Conservation (phyloP, 345 rosid genomes). For the Lumnitzera littorea region DNA sequence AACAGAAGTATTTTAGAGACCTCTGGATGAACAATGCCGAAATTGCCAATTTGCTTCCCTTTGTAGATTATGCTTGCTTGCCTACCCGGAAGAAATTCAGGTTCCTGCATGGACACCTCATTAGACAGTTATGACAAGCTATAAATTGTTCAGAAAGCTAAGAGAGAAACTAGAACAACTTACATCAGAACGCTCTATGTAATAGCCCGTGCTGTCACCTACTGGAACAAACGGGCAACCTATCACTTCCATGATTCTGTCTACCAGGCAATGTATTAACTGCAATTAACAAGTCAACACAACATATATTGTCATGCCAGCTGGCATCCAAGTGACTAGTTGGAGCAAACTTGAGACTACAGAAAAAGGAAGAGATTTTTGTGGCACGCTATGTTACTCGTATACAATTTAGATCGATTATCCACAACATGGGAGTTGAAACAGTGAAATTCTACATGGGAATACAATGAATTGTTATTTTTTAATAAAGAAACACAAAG, state of each 20-base stretch:
- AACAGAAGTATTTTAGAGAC: not conserved
- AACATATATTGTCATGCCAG: not conserved
- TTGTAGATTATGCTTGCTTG: slow-evolving; percentile 79
- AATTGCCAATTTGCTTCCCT: slow-evolving; percentile 61
- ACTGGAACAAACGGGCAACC: slow-evolving; percentile 54
- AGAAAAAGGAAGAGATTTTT: no score
- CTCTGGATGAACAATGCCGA: slow-evolving; percentile 13
- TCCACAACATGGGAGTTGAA: no score
- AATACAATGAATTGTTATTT: no score
- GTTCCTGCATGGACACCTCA: slow-evolving; percentile 39
- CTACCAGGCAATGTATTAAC: slow-evolving; percentile 84
- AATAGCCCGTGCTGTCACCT: slow-evolving; percentile 52
- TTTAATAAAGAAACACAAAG: no score
- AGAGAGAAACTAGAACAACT: slow-evolving; percentile 15
- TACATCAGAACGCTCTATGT: slow-evolving; percentile 56
- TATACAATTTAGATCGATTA: no score
- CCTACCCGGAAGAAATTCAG: slow-evolving; percentile 70
- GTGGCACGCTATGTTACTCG: no score
- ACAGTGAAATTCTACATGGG: no score
- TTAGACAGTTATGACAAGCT: not conserved
- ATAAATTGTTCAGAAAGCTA: not conserved
- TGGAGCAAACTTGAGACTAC: no score
- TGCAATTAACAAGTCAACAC: slow-evolving; percentile 14
- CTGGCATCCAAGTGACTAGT: no score
- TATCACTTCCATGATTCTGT: slow-evolving; percentile 86